Conservation (phyloP, 179 eudicot species). For the Actinidia chinensis region DNA sequence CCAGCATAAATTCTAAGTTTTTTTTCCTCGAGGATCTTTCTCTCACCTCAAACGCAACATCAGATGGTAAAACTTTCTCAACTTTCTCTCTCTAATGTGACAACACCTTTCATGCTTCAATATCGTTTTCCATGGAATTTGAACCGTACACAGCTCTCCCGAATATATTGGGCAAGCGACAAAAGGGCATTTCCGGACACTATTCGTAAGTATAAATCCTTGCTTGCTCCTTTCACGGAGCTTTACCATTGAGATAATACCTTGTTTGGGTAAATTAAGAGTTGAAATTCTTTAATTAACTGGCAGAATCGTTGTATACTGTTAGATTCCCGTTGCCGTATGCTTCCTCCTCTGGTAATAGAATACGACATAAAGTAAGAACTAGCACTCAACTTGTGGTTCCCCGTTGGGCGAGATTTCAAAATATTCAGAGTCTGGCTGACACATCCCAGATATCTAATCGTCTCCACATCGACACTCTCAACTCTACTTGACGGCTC, state of each 20-base stretch:
- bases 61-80: constrained; percentile 75
- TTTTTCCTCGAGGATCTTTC: constrained; percentile 60
- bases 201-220: constrained; percentile 46
- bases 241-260: constrained; percentile 20
- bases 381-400: constrained; percentile 78
- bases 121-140: constrained; percentile 54
- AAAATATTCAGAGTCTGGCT: constrained; percentile 78
- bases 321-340: constrained; percentile 48
- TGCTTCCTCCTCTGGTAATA: constrained; percentile 62
- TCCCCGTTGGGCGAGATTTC: constrained; percentile 77
- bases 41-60: constrained; percentile 71
- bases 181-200: constrained; percentile 58
- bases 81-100: constrained; percentile 45
- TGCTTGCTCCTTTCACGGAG: constrained; percentile 39
- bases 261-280: constrained; percentile 22
- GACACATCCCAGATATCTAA: constrained; percentile 59
- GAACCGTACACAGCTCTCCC: constrained; percentile 68
- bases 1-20: constrained; percentile 62
- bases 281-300: constrained; percentile 18
- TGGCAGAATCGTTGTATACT: constrained; percentile 32
- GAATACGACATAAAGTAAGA: constrained; percentile 56
- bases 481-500: constrained; percentile 56
- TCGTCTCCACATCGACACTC: constrained; percentile 72
- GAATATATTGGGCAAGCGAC: constrained; percentile 65
- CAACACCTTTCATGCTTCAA: constrained; percentile 42